Percentiles rank a stretch among this genome's conserved stretches.
Evolutionary conservation across 2,329 filamentous ascomycete genomes (phyloP).

Genomic region (Penicillium italicum): DNA sequence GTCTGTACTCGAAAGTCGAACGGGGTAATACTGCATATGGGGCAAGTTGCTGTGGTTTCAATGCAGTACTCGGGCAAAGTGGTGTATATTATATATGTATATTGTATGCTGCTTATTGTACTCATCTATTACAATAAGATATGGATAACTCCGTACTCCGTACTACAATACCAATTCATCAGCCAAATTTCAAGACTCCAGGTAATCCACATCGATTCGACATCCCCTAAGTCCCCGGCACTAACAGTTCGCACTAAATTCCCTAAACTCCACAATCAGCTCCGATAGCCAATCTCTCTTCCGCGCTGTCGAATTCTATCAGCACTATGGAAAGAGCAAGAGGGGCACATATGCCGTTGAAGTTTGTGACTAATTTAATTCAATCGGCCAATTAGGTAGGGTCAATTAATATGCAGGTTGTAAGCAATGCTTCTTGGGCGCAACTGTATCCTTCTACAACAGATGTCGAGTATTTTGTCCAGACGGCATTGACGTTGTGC

Average conservation of each 20-base stretch:
- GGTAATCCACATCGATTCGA: not conserved
- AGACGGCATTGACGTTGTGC: not conserved
- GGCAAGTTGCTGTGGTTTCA: not conserved
- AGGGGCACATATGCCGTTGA: not conserved
- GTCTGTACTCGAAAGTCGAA: not conserved
- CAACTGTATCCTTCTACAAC: not conserved
- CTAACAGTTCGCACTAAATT: slow-evolving; percentile 1
- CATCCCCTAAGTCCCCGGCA: slow-evolving; percentile 2
- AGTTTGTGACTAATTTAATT: not conserved
- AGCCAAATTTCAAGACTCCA: not conserved
- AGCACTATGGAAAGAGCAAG: not conserved
- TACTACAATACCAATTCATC: not conserved
- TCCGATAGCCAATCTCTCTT: not conserved
- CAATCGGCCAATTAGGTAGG: not conserved
- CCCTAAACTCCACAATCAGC: not conserved
- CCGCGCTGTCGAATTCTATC: not conserved
- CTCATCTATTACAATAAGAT: no score
- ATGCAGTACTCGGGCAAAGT: not conserved
- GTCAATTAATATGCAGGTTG: not conserved
- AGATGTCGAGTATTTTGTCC: not conserved
- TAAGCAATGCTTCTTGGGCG: not conserved
- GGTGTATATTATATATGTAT: not conserved
- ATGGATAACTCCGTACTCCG: no score
- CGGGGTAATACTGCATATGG: not conserved
- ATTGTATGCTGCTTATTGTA: no score